phyloP scores from a whole-genome alignment of 441 rosid species.

The Lagerstroemia fauriei region DNA sequence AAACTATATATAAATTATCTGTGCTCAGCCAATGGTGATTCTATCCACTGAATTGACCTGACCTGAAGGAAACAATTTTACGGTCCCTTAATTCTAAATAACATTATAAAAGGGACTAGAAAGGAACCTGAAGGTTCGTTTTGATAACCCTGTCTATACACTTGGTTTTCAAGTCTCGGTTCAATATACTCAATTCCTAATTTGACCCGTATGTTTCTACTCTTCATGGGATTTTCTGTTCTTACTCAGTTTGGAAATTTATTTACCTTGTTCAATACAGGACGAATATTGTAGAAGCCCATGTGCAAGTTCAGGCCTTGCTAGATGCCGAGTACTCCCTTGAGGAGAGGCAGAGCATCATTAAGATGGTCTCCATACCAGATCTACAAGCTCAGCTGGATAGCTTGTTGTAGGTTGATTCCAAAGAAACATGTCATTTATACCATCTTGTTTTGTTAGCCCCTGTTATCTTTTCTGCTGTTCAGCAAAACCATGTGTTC shows the following conservation, averaged over 20 bases:
- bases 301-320: conserved; percentile 69
- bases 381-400: conserved; percentile 81
- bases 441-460: background rate
- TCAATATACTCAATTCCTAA: too few species aligned
- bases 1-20: background rate
- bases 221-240: too few species aligned
- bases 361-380: conserved; percentile 58
- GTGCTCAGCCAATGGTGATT: background rate
- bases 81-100: background rate
- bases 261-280: conserved; percentile 40
- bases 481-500: background rate
- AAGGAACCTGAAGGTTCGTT: too few species aligned
- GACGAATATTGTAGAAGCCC: conserved; percentile 95
- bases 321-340: conserved; percentile 69
- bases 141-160: too few species aligned
- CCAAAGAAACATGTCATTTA: background rate
- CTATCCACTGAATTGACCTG: background rate
- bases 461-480: background rate
- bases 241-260: background rate
- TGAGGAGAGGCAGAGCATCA: conserved; percentile 60
- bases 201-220: too few species aligned
- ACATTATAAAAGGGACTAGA: background rate
- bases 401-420: conserved; percentile 47
- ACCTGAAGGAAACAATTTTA: background rate
- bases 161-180: too few species aligned